These are phyloP conservation scores for Candida taoyuanica DNA, from an alignment of 805 yeast genomes.

Conservation along the genomic window DNA sequence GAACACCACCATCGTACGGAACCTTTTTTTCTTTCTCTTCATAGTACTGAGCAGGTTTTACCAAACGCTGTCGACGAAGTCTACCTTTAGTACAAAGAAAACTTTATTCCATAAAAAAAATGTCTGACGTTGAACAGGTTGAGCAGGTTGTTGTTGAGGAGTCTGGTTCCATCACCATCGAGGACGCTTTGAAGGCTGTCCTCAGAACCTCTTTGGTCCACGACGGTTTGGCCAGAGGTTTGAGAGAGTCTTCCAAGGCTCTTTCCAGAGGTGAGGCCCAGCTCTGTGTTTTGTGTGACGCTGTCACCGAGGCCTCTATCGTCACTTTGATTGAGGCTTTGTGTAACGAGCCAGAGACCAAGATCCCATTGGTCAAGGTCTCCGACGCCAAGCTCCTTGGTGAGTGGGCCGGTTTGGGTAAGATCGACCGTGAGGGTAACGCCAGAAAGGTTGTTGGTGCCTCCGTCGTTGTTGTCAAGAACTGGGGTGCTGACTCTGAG, in stretches of 20 bases:
- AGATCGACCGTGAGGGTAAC: slow-evolving; percentile 99
- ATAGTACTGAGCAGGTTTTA: slow-evolving; percentile 52
- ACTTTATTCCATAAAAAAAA: slow-evolving; percentile 33
- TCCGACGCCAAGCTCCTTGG: slow-evolving; percentile 99
- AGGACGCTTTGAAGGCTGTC: slow-evolving; percentile 97
- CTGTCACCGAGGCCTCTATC: slow-evolving; percentile 97
- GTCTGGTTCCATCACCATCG: slow-evolving; percentile 88
- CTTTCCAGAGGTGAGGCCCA: slow-evolving; percentile 96
- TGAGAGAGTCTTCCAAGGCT: slow-evolving; percentile 99
- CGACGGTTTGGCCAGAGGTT: slow-evolving; percentile 99
- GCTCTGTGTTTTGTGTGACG: slow-evolving; percentile 94
- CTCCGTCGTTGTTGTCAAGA: slow-evolving; percentile 98
- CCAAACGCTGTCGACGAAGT: slow-evolving; percentile 65
- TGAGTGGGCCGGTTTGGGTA: slow-evolving; percentile 99
- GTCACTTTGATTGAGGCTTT: slow-evolving; percentile 98
- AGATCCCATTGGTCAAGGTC: slow-evolving; percentile 97
- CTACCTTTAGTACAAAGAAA: slow-evolving; percentile 31
- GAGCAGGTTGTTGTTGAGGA: slow-evolving; percentile 85
- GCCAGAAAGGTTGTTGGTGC: slow-evolving; percentile 99
- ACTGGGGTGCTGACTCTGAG: slow-evolving; percentile 99
- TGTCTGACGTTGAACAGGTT: slow-evolving; percentile 89
- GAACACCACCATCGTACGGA: neutral
- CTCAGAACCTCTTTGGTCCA: slow-evolving; percentile 96
- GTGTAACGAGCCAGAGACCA: slow-evolving; percentile 95
- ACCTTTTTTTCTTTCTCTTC: slow-evolving; percentile 1